Base-by-base conservation (phyloP, 139 green algal genomes). In the Astrephomene gubernaculifera region DNA sequence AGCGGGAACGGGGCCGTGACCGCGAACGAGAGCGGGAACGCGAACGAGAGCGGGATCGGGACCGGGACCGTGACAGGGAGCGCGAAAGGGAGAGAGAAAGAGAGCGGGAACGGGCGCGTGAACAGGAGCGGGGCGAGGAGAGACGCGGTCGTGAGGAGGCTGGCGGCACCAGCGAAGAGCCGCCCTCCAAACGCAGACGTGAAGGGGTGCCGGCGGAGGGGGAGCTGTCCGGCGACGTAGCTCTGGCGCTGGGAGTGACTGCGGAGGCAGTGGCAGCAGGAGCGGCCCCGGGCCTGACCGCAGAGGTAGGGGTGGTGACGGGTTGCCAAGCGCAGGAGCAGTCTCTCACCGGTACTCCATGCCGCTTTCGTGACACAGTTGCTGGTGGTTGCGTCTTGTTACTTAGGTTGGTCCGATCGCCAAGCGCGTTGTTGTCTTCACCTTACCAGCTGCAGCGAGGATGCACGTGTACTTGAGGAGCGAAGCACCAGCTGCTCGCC, bases 221-320 rank as follows among this genome's bases (percentile, higher is more conserved):
- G 27, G 78, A 39, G 14, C 43, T 84, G 31, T 45, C 43, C 5
- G 78, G 60, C 7, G 78, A 74, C 31, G 63, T 75, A 43, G 78
- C 78, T 3, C 9, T 43, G 7, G 78, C 78, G 0, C 78, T 84
- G 2, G 78, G 78, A 33, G 27, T 71, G 27, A 80, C 54, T 19
- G 78, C 60, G 0, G 78, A 74, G 78, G 22, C 78, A 31, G 61
- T 27, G 43, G 78, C 78, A 19, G 78, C 43, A 1, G 78, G 61
- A 1, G 43, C 61, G 19, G 61, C 61, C 9, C 63, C 78, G 4
- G 78, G 78, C 7, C 63, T 84, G 35, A 84, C 61, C 0, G 78
- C 44, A 3, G 78, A 84, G 63, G 78, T 84, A 31, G 35, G 75
- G n/a, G n/a, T n/a, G n/a, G n/a, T n/a, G n/a, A n/a, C n/a, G n/a